Evolutionary conservation across 176 grass and related monocot species (phyloP).

Genomic region (maize (Zea mays)): DNA sequence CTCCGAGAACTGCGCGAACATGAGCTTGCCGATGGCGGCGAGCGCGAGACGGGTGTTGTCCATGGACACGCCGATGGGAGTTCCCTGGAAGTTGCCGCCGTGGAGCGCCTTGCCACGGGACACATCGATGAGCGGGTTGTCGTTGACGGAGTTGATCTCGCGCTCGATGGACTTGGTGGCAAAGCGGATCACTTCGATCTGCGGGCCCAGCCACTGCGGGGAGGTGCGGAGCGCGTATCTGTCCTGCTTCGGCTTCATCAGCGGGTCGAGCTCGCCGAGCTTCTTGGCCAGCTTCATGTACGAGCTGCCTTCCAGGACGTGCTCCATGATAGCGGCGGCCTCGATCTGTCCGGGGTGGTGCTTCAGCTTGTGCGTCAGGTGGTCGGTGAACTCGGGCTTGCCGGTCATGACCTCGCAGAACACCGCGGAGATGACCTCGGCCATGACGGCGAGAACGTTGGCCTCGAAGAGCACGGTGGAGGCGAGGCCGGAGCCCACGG

Average conservation of each 20-base stretch:
- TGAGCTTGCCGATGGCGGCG: constrained; percentile 85
- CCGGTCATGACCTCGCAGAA: constrained; percentile 95
- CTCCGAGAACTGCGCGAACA: constrained; percentile 95
- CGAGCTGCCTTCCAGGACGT: constrained; percentile 81
- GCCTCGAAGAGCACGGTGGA: constrained; percentile 82
- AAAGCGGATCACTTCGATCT: constrained; percentile 85
- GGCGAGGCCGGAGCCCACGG: constrained; percentile 78
- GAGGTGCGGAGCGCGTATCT: constrained; percentile 90
- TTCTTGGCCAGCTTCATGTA: constrained; percentile 88
- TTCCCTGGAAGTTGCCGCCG: constrained; percentile 95
- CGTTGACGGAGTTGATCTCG: constrained; percentile 99
- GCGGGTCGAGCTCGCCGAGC: constrained; percentile 71
- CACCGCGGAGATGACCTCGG: constrained; percentile 74
- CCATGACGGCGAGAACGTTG: constrained; percentile 62
- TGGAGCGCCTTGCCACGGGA: constrained; percentile 80
- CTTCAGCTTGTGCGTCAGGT: constrained; percentile 93
- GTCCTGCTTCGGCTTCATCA: constrained; percentile 97
- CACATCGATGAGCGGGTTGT: constrained; percentile 93
- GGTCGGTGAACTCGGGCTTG: constrained; percentile 89
- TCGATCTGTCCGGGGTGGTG: constrained; percentile 95
- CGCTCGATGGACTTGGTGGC: constrained; percentile 94
- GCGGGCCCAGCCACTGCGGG: constrained; percentile 91
- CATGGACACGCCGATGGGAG: constrained; percentile 94
- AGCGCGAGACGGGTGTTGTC: constrained; percentile 87
- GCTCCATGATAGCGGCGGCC: constrained; percentile 91